Percentiles rank a stretch among this genome's conserved stretches.
Conservation (phyloP, 2,329 filamentous ascomycete species). For the Fusarium devonianum region DNA sequence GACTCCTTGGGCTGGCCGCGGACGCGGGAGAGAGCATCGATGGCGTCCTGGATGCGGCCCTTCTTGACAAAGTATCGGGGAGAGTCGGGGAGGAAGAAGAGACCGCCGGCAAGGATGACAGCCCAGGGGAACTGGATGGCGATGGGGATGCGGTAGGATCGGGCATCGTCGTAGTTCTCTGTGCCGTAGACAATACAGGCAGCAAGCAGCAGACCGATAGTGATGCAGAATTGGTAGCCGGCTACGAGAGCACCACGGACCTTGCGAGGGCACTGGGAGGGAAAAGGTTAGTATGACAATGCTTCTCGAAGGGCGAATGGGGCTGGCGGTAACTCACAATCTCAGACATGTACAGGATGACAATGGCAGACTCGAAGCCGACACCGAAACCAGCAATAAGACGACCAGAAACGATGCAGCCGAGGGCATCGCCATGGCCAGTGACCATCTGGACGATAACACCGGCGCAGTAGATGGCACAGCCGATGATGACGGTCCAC, state of each 20-base stretch:
- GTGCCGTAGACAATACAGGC: conserved; percentile 32
- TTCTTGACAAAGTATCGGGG: conserved; percentile 33
- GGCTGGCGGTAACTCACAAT: conserved; percentile 61
- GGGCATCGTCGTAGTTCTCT: conserved; percentile 15
- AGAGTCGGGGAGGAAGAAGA: conserved; percentile 34
- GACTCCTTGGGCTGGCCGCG: conserved; percentile 34
- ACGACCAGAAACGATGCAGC: conserved; percentile 34
- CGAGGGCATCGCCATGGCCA: conserved; percentile 30
- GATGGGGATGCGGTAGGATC: conserved; percentile 32
- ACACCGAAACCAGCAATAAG: conserved; percentile 34
- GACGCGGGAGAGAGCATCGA: conserved; percentile 22
- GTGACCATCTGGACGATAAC: conserved; percentile 52
- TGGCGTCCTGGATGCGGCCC: conserved; percentile 28
- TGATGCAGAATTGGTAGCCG: conserved; percentile 37
- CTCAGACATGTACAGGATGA: conserved; percentile 39
- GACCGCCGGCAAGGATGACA: conserved; percentile 30
- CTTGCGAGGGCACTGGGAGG: conserved; percentile 27
- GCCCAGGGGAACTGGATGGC: conserved; percentile 34
- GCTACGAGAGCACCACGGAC: conserved; percentile 33
- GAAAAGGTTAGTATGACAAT: conserved; percentile 3
- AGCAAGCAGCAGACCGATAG: conserved; percentile 32
- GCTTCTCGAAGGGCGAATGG: conserved; percentile 71
- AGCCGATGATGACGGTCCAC: conserved; percentile 75
- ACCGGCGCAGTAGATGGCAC: conserved; percentile 73
- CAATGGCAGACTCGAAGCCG: conserved; percentile 36